Evolutionary conservation across 1,284 basidiomycete genomes (phyloP).

Genomic region (Ganoderma meredithae): DNA sequence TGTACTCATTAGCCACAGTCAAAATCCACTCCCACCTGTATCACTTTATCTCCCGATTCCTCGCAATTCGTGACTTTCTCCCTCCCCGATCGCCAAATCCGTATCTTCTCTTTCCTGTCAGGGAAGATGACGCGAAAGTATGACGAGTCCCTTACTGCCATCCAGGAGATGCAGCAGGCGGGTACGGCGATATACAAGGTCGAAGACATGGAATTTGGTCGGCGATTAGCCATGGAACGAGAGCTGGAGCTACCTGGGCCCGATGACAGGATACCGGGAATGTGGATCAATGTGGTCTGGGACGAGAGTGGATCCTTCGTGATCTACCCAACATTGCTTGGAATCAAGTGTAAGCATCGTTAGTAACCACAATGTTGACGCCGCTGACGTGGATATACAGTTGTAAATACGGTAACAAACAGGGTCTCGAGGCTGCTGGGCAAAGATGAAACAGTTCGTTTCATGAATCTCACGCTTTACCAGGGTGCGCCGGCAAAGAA

Average conservation of each 20-base stretch:
- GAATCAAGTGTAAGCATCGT: conserved; percentile 84
- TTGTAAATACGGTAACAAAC: conserved; percentile 95
- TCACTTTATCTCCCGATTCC: conserved; percentile 90
- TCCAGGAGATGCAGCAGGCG: conserved; percentile 97
- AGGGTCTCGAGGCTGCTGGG: conserved; percentile 91
- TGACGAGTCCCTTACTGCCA: conserved; percentile 92
- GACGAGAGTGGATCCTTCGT: conserved; percentile 97
- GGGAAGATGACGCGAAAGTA: conserved; percentile 94
- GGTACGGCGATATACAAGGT: conserved; percentile 90
- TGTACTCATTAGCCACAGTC: conserved; percentile 58
- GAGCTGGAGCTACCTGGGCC: conserved; percentile 86
- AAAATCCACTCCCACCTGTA: conserved; percentile 89
- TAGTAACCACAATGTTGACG: too few relatives aligned
- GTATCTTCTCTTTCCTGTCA: conserved; percentile 90
- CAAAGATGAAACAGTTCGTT: conserved; percentile 94
- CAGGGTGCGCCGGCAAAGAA: conserved; percentile 95
- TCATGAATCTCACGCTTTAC: conserved; percentile 89
- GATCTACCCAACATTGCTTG: conserved; percentile 91
- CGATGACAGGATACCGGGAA: conserved; percentile 71
- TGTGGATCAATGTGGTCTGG: conserved; percentile 91
- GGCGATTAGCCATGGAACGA: conserved; percentile 90
- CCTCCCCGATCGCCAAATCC: conserved; percentile 90
- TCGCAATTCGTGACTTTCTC: conserved; percentile 93
- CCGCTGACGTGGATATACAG: conserved; percentile 49
- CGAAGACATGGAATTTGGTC: conserved; percentile 99